phyloP scores from a whole-genome alignment of 805 yeast species.

The Komagataella pseudopastoris region DNA sequence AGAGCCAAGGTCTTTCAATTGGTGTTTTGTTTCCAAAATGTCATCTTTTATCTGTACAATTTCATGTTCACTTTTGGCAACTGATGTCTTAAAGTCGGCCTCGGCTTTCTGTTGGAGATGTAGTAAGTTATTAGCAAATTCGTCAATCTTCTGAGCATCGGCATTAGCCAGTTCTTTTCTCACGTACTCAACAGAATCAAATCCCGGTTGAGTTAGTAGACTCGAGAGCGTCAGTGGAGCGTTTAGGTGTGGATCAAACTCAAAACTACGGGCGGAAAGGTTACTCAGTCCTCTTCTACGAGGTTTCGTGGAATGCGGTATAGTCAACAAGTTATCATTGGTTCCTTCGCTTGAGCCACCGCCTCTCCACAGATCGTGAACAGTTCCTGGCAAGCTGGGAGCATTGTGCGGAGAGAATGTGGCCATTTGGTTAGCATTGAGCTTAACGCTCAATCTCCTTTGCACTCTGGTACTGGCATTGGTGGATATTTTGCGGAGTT shows the following conservation, averaged over 20 bases:
- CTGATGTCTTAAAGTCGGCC: slow-evolving; percentile 41
- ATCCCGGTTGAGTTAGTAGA: slow-evolving; percentile 12
- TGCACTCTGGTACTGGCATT: neutral
- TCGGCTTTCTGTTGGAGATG: slow-evolving; percentile 36
- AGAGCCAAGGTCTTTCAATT: slow-evolving; percentile 45
- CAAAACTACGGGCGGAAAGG: neutral
- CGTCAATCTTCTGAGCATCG: slow-evolving; percentile 60
- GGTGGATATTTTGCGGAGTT: neutral
- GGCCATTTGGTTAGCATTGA: neutral
- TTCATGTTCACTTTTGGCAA: slow-evolving; percentile 50
- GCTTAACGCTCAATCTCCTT: neutral
- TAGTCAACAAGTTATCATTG: neutral
- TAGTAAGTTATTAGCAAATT: slow-evolving; percentile 41
- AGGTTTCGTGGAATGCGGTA: neutral
- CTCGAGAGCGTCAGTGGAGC: neutral
- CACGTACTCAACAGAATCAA: slow-evolving; percentile 35
- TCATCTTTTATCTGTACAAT: slow-evolving; percentile 47
- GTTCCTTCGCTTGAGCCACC: neutral
- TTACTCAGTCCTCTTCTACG: neutral
- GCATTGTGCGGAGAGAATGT: neutral
- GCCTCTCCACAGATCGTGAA: neutral
- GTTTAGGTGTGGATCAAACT: neutral
- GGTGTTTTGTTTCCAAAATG: slow-evolving; percentile 48
- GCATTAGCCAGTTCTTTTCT: slow-evolving; percentile 43
- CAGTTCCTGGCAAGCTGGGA: neutral